Evolutionary conservation across 108 stramenopile genomes (phyloP).

Genomic region (Pseudonitzschia pungens): DNA sequence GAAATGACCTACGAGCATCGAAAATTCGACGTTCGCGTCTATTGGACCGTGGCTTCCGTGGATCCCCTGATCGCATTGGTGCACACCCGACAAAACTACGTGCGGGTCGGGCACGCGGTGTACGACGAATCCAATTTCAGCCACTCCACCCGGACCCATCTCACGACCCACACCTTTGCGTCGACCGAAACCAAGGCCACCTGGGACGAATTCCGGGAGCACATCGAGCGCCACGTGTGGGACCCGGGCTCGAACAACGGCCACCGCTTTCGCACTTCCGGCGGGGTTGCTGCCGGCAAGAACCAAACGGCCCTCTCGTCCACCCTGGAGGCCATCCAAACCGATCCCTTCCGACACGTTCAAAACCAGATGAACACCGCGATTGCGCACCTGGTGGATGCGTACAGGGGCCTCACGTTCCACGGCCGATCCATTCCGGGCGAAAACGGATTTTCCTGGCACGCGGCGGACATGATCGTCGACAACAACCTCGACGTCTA

Average conservation of each 20-base stretch:
- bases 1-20: constrained; percentile 22
- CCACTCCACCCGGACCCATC: background rate
- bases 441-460: constrained; percentile 13
- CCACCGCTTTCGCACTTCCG: too few relatives aligned
- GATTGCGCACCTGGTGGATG: constrained; percentile 10
- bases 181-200: constrained; percentile 16
- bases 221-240: background rate
- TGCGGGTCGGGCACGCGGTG: constrained; percentile 20
- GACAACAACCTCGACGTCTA: constrained; percentile 24
- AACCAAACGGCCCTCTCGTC: too few relatives aligned
- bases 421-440: background rate
- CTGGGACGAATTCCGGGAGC: constrained; percentile 15
- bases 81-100: constrained; percentile 31
- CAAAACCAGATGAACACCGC: constrained; percentile 32
- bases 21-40: constrained; percentile 38
- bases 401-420: background rate
- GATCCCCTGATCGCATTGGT: constrained; percentile 36
- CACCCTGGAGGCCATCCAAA: background rate
- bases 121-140: constrained; percentile 30
- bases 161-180: constrained; percentile 9
- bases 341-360: constrained; percentile 33
- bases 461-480: constrained; percentile 13
- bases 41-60: constrained; percentile 29
- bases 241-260: background rate
- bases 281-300: too few relatives aligned